Evolutionary conservation across 768 basidiomycete species (phyloP).

Genomic region (Rossbeevera mucosa): DNA sequence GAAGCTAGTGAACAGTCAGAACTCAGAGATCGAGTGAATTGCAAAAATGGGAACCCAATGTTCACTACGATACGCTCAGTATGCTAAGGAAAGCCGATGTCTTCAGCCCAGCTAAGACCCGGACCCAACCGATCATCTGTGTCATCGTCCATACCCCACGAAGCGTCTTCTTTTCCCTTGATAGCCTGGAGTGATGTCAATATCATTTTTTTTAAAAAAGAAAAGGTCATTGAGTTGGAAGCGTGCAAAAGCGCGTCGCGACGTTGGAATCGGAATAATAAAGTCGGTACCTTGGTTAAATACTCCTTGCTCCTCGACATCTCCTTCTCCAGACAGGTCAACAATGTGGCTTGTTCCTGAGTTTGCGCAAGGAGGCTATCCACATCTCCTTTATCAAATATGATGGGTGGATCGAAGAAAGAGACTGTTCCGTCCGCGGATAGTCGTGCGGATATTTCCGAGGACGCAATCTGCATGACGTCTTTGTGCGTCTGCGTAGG

Average conservation of each 20-base stretch:
- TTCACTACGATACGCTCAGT: not conserved
- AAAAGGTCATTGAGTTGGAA: not conserved
- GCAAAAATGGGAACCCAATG: not conserved
- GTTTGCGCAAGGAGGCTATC: conserved; percentile 51
- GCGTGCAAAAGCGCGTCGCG: not conserved
- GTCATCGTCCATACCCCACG: conserved; percentile 31
- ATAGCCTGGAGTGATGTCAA: conserved; percentile 20
- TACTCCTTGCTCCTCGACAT: conserved; percentile 67
- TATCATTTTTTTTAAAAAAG: too few relatives aligned
- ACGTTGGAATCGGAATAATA: not conserved
- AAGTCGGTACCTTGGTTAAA: conserved; percentile 52
- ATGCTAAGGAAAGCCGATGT: conserved; percentile 19
- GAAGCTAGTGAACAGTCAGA: not conserved
- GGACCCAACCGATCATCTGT: conserved; percentile 20
- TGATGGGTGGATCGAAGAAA: conserved; percentile 61
- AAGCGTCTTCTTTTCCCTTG: conserved; percentile 26
- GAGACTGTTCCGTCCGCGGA: conserved; percentile 67
- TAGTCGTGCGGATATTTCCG: conserved; percentile 66
- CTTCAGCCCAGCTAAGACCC: conserved; percentile 25
- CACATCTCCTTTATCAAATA: conserved; percentile 56
- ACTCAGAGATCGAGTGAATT: not conserved
- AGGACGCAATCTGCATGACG: conserved; percentile 55
- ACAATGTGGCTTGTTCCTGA: conserved; percentile 41
- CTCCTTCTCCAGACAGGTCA: conserved; percentile 24
- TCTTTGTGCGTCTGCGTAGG: conserved; percentile 2